Evolutionary conservation across 768 basidiomycete genomes (phyloP).

Genomic region (Pisolithus tinctorius): DNA sequence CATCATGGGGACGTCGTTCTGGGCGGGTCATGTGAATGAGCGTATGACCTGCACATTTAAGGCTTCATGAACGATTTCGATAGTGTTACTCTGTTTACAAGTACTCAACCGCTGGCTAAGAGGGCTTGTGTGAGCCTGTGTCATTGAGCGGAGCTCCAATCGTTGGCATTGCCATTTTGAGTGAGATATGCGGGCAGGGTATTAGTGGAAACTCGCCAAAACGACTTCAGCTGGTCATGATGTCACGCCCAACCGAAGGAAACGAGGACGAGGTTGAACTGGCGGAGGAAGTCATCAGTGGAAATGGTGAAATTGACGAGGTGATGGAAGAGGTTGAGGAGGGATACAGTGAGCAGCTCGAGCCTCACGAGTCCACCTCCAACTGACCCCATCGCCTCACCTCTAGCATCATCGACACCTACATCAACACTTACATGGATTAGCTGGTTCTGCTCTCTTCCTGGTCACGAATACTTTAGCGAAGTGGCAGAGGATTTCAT

Average conservation of each 20-base stretch:
- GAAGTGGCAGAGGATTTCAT: conserved; percentile 99
- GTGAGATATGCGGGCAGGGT: conserved; percentile 13
- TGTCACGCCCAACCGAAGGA: conserved; percentile 33
- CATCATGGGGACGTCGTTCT: conserved; percentile 64
- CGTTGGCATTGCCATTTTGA: conserved; percentile 20
- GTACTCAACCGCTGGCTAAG: background rate
- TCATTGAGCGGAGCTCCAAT: conserved; percentile 25
- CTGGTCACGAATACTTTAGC: conserved; percentile 96
- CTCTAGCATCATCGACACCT: conserved; percentile 77
- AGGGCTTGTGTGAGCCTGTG: background rate
- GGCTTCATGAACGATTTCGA: conserved; percentile 1
- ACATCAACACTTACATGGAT: conserved; percentile 94
- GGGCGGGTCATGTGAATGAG: conserved; percentile 40
- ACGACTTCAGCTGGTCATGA: conserved; percentile 20
- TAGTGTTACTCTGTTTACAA: background rate
- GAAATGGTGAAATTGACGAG: conserved; percentile 60
- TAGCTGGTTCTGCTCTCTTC: conserved; percentile 91
- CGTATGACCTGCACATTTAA: conserved; percentile 44
- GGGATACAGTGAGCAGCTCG: conserved; percentile 65
- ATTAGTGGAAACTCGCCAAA: conserved; percentile 9
- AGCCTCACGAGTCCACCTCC: conserved; percentile 1
- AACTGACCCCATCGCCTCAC: conserved; percentile 11
- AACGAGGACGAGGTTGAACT: conserved; percentile 46
- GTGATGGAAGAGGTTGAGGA: conserved; percentile 66
- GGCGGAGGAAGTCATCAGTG: conserved; percentile 58